Conservation (phyloP, 768 basidiomycete species). For the Boletus subcaerulescens region DNA sequence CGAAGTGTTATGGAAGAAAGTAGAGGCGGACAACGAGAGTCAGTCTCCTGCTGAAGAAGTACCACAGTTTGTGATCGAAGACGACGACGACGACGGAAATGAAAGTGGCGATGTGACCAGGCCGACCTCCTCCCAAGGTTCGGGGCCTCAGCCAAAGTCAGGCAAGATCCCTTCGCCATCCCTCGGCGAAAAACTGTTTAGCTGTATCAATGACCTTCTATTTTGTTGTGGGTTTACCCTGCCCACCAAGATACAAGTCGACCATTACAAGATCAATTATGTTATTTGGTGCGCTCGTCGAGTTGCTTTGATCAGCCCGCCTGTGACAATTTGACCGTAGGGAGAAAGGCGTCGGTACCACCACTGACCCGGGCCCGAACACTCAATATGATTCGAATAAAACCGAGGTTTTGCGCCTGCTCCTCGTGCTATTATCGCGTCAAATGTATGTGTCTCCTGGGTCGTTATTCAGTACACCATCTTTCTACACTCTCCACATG, state of each 20-base stretch:
- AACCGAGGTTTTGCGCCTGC: slow-evolving; percentile 83
- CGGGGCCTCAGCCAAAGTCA: slow-evolving; percentile 28
- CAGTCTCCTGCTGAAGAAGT: slow-evolving; percentile 23
- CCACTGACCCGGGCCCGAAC: slow-evolving; percentile 63
- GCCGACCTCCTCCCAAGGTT: slow-evolving; percentile 9
- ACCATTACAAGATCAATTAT: slow-evolving; percentile 82
- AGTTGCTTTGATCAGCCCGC: slow-evolving; percentile 1
- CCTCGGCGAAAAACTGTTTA: slow-evolving; percentile 76
- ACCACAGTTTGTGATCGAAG: slow-evolving; percentile 87
- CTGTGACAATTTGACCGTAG: slow-evolving; percentile 37
- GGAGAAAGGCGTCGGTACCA: slow-evolving; percentile 95
- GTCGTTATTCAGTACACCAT: slow-evolving; percentile 67
- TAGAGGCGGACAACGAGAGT: slow-evolving; percentile 43
- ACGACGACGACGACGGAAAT: slow-evolving; percentile 58
- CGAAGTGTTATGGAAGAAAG: slow-evolving; percentile 79
- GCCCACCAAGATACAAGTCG: slow-evolving; percentile 70
- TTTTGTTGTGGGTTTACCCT: slow-evolving; percentile 95
- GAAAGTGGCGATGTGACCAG: slow-evolving; percentile 38
- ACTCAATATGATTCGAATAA: slow-evolving; percentile 75
- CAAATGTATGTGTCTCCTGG: slow-evolving; percentile 82
- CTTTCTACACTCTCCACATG: slow-evolving; percentile 73
- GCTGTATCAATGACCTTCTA: slow-evolving; percentile 76
- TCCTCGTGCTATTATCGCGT: slow-evolving; percentile 84
- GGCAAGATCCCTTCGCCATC: slow-evolving; percentile 63
- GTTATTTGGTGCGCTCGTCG: slow-evolving; percentile 70